phyloP scores from a whole-genome alignment of 2,329 filamentous ascomycete genomes.

The Penicillium concentricum region DNA sequence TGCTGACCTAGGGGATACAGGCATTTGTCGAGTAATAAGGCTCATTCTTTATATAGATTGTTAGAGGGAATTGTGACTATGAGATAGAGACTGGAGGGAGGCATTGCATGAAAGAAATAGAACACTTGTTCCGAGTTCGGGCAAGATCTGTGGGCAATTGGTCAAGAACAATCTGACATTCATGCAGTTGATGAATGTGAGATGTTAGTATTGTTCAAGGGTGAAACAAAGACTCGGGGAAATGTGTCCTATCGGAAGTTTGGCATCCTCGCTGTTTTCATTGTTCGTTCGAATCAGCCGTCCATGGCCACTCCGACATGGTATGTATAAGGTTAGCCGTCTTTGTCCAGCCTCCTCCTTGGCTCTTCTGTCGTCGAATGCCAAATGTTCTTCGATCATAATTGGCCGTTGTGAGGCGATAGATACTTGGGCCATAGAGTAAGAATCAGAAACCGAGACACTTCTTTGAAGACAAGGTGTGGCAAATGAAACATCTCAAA shows the following conservation, averaged over 20 bases:
- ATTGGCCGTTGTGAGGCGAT: background rate
- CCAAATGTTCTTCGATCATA: background rate
- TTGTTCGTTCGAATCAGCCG: background rate
- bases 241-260: too few relatives aligned
- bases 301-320: background rate
- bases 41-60: background rate
- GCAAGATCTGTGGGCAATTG: background rate
- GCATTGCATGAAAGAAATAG: background rate
- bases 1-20: background rate
- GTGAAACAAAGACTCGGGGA: background rate
- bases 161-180: background rate
- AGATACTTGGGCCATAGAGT: background rate
- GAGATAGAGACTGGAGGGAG: too few relatives aligned
- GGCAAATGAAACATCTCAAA: background rate
- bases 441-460: background rate
- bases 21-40: background rate
- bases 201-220: constrained; percentile 4
- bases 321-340: background rate
- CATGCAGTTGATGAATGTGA: background rate
- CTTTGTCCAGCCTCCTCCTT: background rate
- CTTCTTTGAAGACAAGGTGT: background rate
- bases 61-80: background rate
- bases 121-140: background rate
- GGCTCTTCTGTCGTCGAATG: background rate
- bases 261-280: background rate